Conservation (phyloP, 164 flowering plant species). For the Kingdonia uniflora region DNA sequence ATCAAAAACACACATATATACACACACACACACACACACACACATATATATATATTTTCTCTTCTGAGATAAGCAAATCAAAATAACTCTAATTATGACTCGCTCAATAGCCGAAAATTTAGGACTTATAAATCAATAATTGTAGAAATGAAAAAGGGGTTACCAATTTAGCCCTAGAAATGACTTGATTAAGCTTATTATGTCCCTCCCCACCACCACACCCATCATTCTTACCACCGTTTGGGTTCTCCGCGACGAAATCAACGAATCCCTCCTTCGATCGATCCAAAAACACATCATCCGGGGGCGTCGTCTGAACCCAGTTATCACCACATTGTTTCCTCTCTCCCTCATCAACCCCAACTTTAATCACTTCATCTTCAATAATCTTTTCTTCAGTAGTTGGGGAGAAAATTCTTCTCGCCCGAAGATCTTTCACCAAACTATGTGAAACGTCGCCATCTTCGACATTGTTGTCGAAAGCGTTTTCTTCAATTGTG, state of each 20-base stretch:
- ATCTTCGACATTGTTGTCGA: no score
- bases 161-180: no score
- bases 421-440: constrained; percentile 36
- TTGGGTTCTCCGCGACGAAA: constrained; percentile 1
- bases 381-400: background rate
- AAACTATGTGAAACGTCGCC: constrained; percentile 2
- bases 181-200: no score
- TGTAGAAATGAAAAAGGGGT: no score
- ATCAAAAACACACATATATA: background rate
- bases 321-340: background rate
- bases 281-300: constrained; percentile 12
- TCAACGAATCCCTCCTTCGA: constrained; percentile 1
- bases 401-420: constrained; percentile 34
- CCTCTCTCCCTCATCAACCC: constrained; percentile 2
- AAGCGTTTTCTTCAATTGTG: no score
- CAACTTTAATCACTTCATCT: background rate
- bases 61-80: background rate
- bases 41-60: background rate
- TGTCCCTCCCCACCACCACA: background rate
- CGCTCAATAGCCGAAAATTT: background rate
- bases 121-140: no score
- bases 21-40: no score
- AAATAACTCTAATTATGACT: background rate
- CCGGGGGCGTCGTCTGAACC: constrained; percentile 29
- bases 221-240: background rate